Base-by-base conservation (phyloP, 768 basidiomycete genomes). In the Trametes maxima region DNA sequence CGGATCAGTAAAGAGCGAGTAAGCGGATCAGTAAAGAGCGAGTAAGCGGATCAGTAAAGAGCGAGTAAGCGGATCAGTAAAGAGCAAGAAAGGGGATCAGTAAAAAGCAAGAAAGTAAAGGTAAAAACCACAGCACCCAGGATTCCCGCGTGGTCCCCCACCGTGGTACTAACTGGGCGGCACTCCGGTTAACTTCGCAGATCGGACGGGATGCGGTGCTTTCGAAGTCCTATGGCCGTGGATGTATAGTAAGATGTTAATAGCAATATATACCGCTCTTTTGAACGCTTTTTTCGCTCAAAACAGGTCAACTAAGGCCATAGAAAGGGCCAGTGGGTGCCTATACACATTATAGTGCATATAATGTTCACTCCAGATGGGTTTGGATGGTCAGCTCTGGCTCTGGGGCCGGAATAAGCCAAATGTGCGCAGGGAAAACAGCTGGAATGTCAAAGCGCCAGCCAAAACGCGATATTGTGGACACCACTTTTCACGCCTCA, bases 111-210 rank as follows among this genome's bases (percentile, higher is more conserved):
- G 28, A 3, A 33, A 33, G 28, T 3, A 54, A 66, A 60, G 43
- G 45, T 22, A 69, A 78, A 75, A 78, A 79, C 78, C 76, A 79
- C 76, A 77, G 78, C 80, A 62, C 61, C 67, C 53, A 67, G 68
- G 63, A 73, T 69, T 83, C 82, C 82, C 79, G 75, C 76, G 78
- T 84, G 82, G 82, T 83, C 82, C 82, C 82, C 82, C 80, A 83
- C 81, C 78, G 75, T 82, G 80, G 81, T 83, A 84, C 81, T 82
- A 82, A 82, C 82, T 81, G 72, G 77, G 82, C 79, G 76, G 80
- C 80, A 81, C 82, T 76, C 78, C 78, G 80, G 74, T 84, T 83
- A 80, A 84, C 82, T 84, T 75, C 80, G 76, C 83, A 84, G 82
- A 84, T 84, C 80, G 69, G 80, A 82, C 79, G 78, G 81, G 81